phyloP scores from a whole-genome alignment of 345 rosid species.

The Cardamine chenopodiifolia region DNA sequence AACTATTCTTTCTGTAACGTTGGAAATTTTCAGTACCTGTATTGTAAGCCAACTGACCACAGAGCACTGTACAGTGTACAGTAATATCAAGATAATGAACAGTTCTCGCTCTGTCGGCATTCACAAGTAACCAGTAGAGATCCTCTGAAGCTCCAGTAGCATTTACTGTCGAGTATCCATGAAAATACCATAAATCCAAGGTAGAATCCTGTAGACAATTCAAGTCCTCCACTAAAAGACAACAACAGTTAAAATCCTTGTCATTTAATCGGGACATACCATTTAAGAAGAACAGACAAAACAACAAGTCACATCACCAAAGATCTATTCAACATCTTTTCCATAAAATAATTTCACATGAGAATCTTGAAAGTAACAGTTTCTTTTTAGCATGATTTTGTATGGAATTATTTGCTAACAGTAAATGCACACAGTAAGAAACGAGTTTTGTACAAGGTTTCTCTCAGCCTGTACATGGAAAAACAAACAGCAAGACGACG shows the following conservation, averaged over 20 bases:
- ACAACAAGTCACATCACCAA: slow-evolving; percentile 37
- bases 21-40: not conserved
- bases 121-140: not conserved
- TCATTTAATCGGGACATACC: slow-evolving; percentile 20
- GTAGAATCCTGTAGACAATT: slow-evolving; percentile 22
- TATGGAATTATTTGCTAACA: slow-evolving; percentile 19
- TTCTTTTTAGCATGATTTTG: slow-evolving; percentile 13
- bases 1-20: not conserved
- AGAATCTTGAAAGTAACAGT: slow-evolving; percentile 29
- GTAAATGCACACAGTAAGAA: slow-evolving; percentile 12
- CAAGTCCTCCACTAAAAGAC: slow-evolving; percentile 23
- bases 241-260: slow-evolving; percentile 16
- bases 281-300: slow-evolving; percentile 33
- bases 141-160: not conserved
- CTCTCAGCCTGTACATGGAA: slow-evolving; percentile 19
- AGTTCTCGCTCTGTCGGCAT: slow-evolving; percentile 28
- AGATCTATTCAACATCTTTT: slow-evolving; percentile 1
- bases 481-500: slow-evolving; percentile 29
- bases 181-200: slow-evolving; percentile 22
- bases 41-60: not conserved
- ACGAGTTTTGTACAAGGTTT: not conserved
- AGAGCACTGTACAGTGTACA: not conserved
- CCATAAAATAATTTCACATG: not conserved
- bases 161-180: not conserved
- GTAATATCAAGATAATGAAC: not conserved